Conservation (phyloP, 441 rosid genomes). For the Adansonia rubrostipa region DNA sequence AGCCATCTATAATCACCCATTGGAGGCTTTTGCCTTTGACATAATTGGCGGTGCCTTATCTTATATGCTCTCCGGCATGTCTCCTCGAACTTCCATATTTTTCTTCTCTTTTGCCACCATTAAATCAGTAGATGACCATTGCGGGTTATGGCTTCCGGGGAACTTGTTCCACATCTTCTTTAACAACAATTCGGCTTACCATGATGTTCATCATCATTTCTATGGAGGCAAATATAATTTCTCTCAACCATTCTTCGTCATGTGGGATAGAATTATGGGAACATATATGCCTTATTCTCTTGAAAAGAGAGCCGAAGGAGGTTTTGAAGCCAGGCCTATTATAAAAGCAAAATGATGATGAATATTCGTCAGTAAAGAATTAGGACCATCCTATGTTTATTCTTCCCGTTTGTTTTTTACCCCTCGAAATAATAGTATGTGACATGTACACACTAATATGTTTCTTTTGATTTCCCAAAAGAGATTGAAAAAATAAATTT, state of each 20-base stretch:
- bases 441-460: background rate
- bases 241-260: slow-evolving; percentile 90
- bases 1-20: slow-evolving; percentile 78
- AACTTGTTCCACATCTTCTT: slow-evolving; percentile 81
- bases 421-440: background rate
- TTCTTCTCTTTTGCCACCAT: slow-evolving; percentile 1
- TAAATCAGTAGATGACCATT: slow-evolving; percentile 12
- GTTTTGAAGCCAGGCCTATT: slow-evolving; percentile 51
- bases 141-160: background rate
- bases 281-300: slow-evolving; percentile 90
- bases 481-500: background rate
- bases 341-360: background rate
- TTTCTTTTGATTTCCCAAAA: background rate
- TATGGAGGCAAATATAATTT: slow-evolving; percentile 89
- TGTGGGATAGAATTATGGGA: slow-evolving; percentile 92
- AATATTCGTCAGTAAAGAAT: background rate
- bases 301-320: slow-evolving; percentile 75
- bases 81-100: slow-evolving; percentile 63
- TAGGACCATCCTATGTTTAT: background rate
- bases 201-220: slow-evolving; percentile 51
- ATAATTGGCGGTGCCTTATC: slow-evolving; percentile 81
- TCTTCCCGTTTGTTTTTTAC: background rate
- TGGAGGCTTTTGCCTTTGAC: slow-evolving; percentile 78
- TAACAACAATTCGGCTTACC: slow-evolving; percentile 88
- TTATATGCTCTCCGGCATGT: slow-evolving; percentile 79